Conservation (phyloP, 805 yeast species). For the Wickerhamomyces bovis region DNA sequence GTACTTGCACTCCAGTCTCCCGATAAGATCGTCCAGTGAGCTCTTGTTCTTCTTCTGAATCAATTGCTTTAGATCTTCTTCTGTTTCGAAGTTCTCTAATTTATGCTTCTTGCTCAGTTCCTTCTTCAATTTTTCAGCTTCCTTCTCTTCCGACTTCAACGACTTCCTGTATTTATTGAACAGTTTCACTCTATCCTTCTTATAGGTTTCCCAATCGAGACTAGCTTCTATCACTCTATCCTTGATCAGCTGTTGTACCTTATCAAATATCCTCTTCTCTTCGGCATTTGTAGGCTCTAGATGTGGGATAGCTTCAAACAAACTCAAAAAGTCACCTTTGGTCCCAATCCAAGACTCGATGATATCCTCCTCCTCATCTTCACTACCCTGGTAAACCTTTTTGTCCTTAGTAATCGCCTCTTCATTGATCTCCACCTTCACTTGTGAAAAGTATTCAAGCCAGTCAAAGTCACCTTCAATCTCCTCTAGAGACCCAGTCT, state of each 20-base stretch:
- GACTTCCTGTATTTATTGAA: constrained; percentile 43
- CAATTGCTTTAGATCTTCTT: constrained; percentile 39
- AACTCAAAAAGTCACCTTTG: constrained; percentile 61
- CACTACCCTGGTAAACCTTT: constrained; percentile 52
- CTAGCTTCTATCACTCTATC: constrained; percentile 32
- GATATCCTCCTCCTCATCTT: constrained; percentile 60
- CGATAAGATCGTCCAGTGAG: constrained; percentile 41
- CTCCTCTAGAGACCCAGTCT: constrained; percentile 59
- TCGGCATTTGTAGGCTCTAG: constrained; percentile 54
- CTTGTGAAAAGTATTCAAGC: constrained; percentile 47
- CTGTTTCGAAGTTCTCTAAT: constrained; percentile 23
- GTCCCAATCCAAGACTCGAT: constrained; percentile 47
- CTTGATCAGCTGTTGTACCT: constrained; percentile 41
- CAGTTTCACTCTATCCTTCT: constrained; percentile 40
- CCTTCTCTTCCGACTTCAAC: constrained; percentile 58
- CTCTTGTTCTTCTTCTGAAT: constrained; percentile 42
- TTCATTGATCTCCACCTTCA: constrained; percentile 45
- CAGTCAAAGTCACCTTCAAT: constrained; percentile 42
- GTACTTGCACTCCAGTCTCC: constrained; percentile 45
- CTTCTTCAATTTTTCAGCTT: constrained; percentile 46
- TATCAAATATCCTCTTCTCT: constrained; percentile 52
- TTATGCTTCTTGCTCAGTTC: constrained; percentile 27
- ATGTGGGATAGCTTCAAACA: constrained; percentile 77
- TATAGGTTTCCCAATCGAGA: constrained; percentile 45
- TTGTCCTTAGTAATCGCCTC: constrained; percentile 68